phyloP scores from a whole-genome alignment of 2,329 filamentous ascomycete species.

The Microthyrium microscopicum region DNA sequence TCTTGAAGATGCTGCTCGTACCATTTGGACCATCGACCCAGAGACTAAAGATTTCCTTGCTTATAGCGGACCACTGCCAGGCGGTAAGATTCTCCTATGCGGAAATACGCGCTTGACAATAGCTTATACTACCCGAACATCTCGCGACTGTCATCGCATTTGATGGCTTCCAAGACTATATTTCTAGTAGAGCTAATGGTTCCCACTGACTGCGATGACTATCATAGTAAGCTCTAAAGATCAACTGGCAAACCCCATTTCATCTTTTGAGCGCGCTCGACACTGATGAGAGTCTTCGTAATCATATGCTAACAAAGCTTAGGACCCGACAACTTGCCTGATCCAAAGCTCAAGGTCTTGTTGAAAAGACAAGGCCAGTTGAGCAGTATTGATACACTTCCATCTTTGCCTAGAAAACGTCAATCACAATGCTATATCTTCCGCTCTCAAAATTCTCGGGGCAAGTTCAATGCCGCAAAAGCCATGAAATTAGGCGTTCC shows the following conservation, averaged over 20 bases:
- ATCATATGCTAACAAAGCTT: no score
- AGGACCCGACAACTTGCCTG: constrained; percentile 4
- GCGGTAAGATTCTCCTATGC: no score
- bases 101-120: constrained; percentile 25
- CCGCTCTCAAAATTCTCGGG: constrained; percentile 57
- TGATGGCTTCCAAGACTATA: no score
- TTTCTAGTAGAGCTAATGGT: no score
- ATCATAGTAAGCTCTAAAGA: no score
- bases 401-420: constrained; percentile 46
- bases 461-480: constrained; percentile 56
- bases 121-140: no score
- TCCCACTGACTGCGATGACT: no score
- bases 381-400: constrained; percentile 47
- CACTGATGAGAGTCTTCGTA: no score
- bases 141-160: no score
- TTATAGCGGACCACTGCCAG: constrained; percentile 54
- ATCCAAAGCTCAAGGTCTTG: constrained; percentile 53
- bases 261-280: no score
- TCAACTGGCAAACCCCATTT: no score
- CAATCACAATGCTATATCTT: constrained; percentile 76
- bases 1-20: constrained; percentile 50
- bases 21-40: constrained; percentile 49
- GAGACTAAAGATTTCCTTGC: constrained; percentile 45
- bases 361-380: constrained; percentile 65
- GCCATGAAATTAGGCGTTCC: constrained; percentile 50